Evolutionary conservation across 139 green algal species (phyloP), one percentile per base, ranked within the genome.

Genomic region (Dunaliella primolecta): DNA sequence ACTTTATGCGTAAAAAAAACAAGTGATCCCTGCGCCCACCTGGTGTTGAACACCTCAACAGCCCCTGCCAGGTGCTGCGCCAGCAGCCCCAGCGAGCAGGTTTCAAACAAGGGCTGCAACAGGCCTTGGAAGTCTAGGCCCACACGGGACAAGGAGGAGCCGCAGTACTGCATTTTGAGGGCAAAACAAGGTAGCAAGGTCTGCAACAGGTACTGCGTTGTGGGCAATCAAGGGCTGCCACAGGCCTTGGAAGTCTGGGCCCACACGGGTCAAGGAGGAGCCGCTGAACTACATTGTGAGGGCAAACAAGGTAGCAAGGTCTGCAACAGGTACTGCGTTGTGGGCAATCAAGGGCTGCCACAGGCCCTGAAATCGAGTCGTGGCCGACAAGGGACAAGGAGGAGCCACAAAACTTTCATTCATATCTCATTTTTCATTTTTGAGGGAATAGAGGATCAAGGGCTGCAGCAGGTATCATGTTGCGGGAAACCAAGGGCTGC

Each of bases 121-220:
- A 98, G 87, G 24, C 85, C 86, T 25, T 95, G 88, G 85, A 99
- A 98, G 92, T 99, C 97, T 74, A 99, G 86, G 0, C 97, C 97
- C 29, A 99, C 97, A 0, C 97, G 90, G 3, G 90, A 93, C 32
- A 99, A 92, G 34, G 91, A 95, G 78, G 93, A 93, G 31, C 96
- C 96, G 85, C 95, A 98, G 91, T 99, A 99, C 90, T 90, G 84
- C 81, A 84, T 21, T 46, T 20, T 11, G 76, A 7, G 30, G 21
- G 32, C 21, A 78, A 24, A 78, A 24, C 25, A 15, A 72, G 56
- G 56, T n/a, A n/a, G n/a, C n/a, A n/a, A n/a, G n/a, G n/a, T n/a
- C n/a, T n/a, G 70, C 11, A 25, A 25, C 70, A 77, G 15, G 70
- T 37, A 38, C n/a, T n/a, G n/a, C n/a, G n/a, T n/a, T n/a, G n/a